Conservation (phyloP, 2,329 filamentous ascomycete species). For the Ascochyta lentis region DNA sequence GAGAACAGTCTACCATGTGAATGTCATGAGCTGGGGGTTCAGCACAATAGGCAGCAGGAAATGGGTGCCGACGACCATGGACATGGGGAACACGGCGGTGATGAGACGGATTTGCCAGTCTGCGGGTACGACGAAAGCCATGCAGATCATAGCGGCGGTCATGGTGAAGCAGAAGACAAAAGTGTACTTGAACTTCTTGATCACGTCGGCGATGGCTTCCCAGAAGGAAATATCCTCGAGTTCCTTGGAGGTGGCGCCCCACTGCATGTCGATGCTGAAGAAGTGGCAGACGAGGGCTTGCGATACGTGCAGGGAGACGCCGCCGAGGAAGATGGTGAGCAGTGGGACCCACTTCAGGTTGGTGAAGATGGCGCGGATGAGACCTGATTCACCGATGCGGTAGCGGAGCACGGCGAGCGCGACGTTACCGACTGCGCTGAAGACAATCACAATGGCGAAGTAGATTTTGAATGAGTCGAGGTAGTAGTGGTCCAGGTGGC, state of each 20-base stretch:
- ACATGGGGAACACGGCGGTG: constrained; percentile 77
- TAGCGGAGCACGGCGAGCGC: constrained; percentile 69
- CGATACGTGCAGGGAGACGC: constrained; percentile 79
- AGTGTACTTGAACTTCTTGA: constrained; percentile 73
- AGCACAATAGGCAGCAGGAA: constrained; percentile 74
- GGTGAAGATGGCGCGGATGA: constrained; percentile 59
- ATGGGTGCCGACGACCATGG: constrained; percentile 70
- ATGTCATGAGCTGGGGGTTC: constrained; percentile 81
- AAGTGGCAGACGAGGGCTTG: constrained; percentile 82
- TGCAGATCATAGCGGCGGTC: constrained; percentile 66
- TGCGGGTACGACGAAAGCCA: constrained; percentile 71
- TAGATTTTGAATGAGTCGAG: constrained; percentile 75
- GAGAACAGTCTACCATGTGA: constrained; percentile 68
- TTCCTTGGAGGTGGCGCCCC: constrained; percentile 86
- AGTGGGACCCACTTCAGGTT: constrained; percentile 70
- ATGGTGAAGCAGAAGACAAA: constrained; percentile 70
- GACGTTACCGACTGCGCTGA: constrained; percentile 67
- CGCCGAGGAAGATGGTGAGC: constrained; percentile 82
- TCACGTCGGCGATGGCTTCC: constrained; percentile 79
- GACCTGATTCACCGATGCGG: constrained; percentile 61
- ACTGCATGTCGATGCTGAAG: constrained; percentile 85
- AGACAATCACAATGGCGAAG: constrained; percentile 69
- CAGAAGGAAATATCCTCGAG: constrained; percentile 83
- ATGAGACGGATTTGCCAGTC: constrained; percentile 56
- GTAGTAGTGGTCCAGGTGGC: constrained; percentile 80